Percentiles rank a stretch among this genome's conserved stretches.
Evolutionary conservation across 805 yeast genomes (phyloP).

Genomic region (Yamadazyma nakazawae): DNA sequence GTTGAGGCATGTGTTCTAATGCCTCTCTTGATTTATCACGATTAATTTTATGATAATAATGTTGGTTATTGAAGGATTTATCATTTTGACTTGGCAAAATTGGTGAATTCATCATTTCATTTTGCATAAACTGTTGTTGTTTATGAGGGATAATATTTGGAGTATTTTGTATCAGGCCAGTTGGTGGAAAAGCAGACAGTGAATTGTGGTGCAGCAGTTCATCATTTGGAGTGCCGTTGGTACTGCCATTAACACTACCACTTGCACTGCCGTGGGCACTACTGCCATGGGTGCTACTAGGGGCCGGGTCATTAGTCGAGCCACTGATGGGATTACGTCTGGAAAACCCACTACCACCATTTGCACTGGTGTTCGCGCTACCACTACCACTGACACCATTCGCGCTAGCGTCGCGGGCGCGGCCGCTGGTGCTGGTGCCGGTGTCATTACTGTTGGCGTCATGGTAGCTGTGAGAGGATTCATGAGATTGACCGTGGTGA

Average conservation of each 20-base stretch:
- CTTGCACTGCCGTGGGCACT: neutral
- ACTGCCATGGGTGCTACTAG: neutral
- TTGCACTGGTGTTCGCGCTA: too few relatives aligned
- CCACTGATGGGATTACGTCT: too few relatives aligned
- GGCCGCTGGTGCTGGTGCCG: neutral
- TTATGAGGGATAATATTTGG: slow-evolving; percentile 12
- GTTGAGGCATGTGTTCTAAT: slow-evolving; percentile 18
- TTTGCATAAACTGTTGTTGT: slow-evolving; percentile 1
- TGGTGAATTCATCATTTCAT: slow-evolving; percentile 27
- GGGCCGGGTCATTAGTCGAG: neutral
- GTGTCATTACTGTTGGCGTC: neutral
- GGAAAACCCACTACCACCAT: too few relatives aligned
- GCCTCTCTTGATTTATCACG: slow-evolving; percentile 13
- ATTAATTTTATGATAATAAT: slow-evolving; percentile 32
- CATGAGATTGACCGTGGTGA: slow-evolving; percentile 3
- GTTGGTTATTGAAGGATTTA: slow-evolving; percentile 40
- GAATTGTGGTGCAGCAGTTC: slow-evolving; percentile 1
- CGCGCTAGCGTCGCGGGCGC: neutral
- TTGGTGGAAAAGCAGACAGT: slow-evolving; percentile 13
- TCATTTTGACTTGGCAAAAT: slow-evolving; percentile 42
- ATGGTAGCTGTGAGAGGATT: neutral
- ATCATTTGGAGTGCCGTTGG: neutral
- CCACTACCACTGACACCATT: too few relatives aligned
- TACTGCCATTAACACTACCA: neutral
- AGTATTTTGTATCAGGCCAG: slow-evolving; percentile 9